phyloP scores from a whole-genome alignment of 176 grass and related monocot genomes.

The Aegilops tauschii region DNA sequence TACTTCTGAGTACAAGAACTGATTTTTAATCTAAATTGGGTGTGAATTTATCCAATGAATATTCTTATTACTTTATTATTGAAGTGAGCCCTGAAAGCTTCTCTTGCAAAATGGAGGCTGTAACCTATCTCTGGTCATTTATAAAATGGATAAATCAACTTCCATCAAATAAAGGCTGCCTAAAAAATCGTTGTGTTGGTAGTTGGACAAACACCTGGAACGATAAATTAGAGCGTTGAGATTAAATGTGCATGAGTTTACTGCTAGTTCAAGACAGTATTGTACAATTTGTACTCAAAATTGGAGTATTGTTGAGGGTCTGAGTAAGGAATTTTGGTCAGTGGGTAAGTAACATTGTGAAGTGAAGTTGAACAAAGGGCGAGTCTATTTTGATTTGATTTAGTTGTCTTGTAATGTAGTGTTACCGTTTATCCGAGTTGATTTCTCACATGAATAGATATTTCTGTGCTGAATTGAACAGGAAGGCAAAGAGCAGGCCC shows the following conservation, averaged over 20 bases:
- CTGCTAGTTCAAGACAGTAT: constrained; percentile 1
- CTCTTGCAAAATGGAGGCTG: neutral
- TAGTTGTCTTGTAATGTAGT: neutral
- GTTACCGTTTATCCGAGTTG: neutral
- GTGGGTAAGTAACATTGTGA: neutral
- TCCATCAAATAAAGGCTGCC: neutral
- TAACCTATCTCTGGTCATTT: neutral
- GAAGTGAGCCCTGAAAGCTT: neutral
- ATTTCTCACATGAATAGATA: constrained; percentile 13
- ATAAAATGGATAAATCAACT: neutral
- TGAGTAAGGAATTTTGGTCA: constrained; percentile 2
- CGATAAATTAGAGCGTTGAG: neutral
- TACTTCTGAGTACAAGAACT: neutral
- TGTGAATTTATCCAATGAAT: neutral
- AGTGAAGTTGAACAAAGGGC: neutral
- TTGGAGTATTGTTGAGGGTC: neutral
- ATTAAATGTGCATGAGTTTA: neutral
- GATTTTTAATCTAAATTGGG: neutral
- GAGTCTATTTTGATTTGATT: neutral
- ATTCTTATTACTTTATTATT: neutral
- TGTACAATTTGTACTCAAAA: neutral
- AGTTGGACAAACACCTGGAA: neutral
- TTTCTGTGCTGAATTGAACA: constrained; percentile 19
- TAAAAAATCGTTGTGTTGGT: neutral
- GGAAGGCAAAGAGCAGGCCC: constrained; percentile 94